A percentile compares a stretch with the other conserved stretches of the same genome.
Evolutionary conservation across 345 rosid genomes (phyloP).

Genomic region (Arabis hirsuta): DNA sequence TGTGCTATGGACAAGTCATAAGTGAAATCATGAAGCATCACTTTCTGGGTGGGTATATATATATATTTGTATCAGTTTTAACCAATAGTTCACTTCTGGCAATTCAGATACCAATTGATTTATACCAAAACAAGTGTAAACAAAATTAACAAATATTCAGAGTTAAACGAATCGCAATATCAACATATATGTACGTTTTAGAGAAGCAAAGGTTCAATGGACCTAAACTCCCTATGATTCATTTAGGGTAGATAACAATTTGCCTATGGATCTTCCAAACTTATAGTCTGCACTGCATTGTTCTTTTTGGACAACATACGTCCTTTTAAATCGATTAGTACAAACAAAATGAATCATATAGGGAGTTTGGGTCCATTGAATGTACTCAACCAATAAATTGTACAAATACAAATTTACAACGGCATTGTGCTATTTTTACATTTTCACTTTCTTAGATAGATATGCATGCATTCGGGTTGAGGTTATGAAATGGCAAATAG

Average conservation of each 20-base stretch:
- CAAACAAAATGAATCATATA: too few relatives aligned
- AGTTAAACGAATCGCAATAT: not conserved
- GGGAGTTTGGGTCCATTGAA: not conserved
- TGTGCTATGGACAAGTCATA: constrained; percentile 27
- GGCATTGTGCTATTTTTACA: not conserved
- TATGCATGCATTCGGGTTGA: too few relatives aligned
- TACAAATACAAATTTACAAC: not conserved
- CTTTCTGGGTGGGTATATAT: constrained; percentile 15
- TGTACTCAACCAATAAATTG: not conserved
- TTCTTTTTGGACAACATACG: not conserved
- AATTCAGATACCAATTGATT: not conserved
- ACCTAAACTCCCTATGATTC: too few relatives aligned
- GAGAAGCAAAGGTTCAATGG: too few relatives aligned
- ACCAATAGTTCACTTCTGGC: constrained; percentile 7
- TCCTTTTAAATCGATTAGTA: not conserved
- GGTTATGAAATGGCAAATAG: too few relatives aligned
- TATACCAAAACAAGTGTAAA: not conserved
- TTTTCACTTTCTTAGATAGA: constrained; percentile 10
- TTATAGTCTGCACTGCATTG: constrained; percentile 8
- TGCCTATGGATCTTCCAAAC: constrained; percentile 29
- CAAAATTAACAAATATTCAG: not conserved
- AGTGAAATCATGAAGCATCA: constrained; percentile 38
- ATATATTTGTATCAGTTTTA: constrained; percentile 2
- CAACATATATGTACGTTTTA: too few relatives aligned
- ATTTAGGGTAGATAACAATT: too few relatives aligned